phyloP scores from a whole-genome alignment of 2,329 filamentous ascomycete species.

The Colletotrichum sansevieriae region DNA sequence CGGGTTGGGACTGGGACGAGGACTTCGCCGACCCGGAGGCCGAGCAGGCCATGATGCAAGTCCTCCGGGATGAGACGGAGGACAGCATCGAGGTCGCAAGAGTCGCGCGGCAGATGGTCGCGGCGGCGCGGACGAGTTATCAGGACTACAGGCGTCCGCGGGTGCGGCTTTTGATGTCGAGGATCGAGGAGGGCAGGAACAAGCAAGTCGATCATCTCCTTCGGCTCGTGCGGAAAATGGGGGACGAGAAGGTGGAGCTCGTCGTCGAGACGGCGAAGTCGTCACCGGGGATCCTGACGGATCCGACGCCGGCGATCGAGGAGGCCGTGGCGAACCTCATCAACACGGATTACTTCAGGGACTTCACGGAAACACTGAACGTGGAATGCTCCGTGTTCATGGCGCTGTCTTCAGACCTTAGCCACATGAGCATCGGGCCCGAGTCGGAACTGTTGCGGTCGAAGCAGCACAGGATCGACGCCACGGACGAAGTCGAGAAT shows the following conservation, averaged over 20 bases:
- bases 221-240: slow-evolving; percentile 46
- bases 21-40: slow-evolving; percentile 50
- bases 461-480: slow-evolving; percentile 52
- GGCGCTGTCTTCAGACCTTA: slow-evolving; percentile 56
- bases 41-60: slow-evolving; percentile 50
- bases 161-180: slow-evolving; percentile 53
- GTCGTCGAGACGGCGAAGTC: slow-evolving; percentile 47
- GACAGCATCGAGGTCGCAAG: slow-evolving; percentile 45
- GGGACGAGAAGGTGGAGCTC: slow-evolving; percentile 49
- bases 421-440: slow-evolving; percentile 51
- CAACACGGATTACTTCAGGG: slow-evolving; percentile 47
- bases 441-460: slow-evolving; percentile 46
- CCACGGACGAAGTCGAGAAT: slow-evolving; percentile 47
- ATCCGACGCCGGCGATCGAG: slow-evolving; percentile 45
- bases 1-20: slow-evolving; percentile 58
- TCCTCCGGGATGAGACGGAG: slow-evolving; percentile 33
- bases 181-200: slow-evolving; percentile 47
- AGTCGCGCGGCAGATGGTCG: slow-evolving; percentile 50
- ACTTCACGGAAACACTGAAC: slow-evolving; percentile 54
- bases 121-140: slow-evolving; percentile 52
- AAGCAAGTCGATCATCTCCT: slow-evolving; percentile 51
- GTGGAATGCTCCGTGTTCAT: slow-evolving; percentile 58
- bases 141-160: slow-evolving; percentile 54
- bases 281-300: slow-evolving; percentile 45
- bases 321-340: slow-evolving; percentile 50